Conservation (phyloP, 352 stramenopile species). For the Pythium plurisporium region DNA sequence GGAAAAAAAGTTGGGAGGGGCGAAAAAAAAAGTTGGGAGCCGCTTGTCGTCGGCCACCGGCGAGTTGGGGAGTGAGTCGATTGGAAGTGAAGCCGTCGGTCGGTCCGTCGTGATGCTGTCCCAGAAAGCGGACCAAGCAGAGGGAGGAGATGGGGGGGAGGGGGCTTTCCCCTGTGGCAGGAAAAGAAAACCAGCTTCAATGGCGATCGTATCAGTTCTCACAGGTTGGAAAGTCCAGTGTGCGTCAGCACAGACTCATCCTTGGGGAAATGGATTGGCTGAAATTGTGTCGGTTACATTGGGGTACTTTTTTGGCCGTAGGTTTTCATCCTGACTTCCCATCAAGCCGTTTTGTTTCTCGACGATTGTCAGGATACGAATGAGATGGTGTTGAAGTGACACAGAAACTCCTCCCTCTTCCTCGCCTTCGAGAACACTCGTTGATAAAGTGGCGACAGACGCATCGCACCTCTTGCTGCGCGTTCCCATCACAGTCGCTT, state of each 20-base stretch:
- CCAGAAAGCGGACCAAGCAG: not conserved
- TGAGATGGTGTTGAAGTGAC: not conserved
- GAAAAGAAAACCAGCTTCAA: conserved; percentile 2
- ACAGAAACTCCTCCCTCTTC: not conserved
- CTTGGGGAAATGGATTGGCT: not conserved
- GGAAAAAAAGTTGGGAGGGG: not conserved
- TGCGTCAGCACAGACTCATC: not conserved
- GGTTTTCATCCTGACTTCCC: not conserved
- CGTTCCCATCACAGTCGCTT: not conserved
- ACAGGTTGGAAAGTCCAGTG: not conserved
- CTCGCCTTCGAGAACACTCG: not conserved
- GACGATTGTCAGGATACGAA: too few species aligned
- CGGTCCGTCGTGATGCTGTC: too few species aligned
- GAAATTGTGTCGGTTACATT: not conserved
- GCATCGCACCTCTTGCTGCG: not conserved
- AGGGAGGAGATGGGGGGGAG: not conserved
- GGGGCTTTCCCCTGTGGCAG: too few species aligned
- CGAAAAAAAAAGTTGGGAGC: not conserved
- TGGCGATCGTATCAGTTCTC: not conserved
- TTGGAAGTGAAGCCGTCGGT: not conserved
- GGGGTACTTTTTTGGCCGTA: not conserved
- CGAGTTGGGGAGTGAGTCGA: conserved; percentile 1
- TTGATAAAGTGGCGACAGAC: not conserved
- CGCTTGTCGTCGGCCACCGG: not conserved
- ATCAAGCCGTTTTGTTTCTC: not conserved